phyloP scores from a whole-genome alignment of 352 stramenopile species.

The Phytophthora citricola region DNA sequence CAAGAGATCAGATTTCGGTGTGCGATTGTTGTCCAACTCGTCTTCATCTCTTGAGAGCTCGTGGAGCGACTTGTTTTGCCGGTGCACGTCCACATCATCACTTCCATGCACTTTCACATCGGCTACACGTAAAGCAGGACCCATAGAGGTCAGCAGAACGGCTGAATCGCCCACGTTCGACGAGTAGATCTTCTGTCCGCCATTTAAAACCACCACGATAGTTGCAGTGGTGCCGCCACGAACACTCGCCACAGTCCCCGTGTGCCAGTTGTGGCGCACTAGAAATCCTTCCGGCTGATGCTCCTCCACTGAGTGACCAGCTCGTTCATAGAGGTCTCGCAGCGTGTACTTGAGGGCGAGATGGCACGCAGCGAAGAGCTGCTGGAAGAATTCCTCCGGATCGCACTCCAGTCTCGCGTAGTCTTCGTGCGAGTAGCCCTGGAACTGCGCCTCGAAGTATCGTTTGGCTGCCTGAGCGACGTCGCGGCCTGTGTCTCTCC shows the following conservation, averaged over 20 bases:
- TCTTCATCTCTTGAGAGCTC: slow-evolving; percentile 19
- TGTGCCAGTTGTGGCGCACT: slow-evolving; percentile 47
- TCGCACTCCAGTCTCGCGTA: slow-evolving; percentile 60
- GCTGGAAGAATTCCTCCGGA: slow-evolving; percentile 54
- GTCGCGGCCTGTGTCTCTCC: slow-evolving; percentile 73
- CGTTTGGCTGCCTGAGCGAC: slow-evolving; percentile 65
- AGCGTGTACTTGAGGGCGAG: slow-evolving; percentile 70
- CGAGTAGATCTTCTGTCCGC: slow-evolving; percentile 71
- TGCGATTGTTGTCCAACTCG: slow-evolving; percentile 27
- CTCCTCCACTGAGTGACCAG: slow-evolving; percentile 66
- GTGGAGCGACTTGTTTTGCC: slow-evolving; percentile 22
- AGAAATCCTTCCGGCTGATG: slow-evolving; percentile 68
- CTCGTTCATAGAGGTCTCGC: slow-evolving; percentile 59
- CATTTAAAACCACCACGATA: slow-evolving; percentile 79
- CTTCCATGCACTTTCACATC: slow-evolving; percentile 42
- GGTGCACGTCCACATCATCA: slow-evolving; percentile 11
- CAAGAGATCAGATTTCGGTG: slow-evolving; percentile 35
- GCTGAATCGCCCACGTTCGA: slow-evolving; percentile 88
- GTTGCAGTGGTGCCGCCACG: slow-evolving; percentile 91
- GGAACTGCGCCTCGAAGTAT: slow-evolving; percentile 75
- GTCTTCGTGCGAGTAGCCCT: slow-evolving; percentile 46
- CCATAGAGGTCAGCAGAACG: slow-evolving; percentile 45
- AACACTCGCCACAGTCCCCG: slow-evolving; percentile 64
- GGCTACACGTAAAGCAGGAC: slow-evolving; percentile 24
- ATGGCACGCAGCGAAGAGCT: slow-evolving; percentile 71